Percentiles rank a stretch among this genome's conserved stretches.
Evolutionary conservation across 768 basidiomycete genomes (phyloP).

Genomic region (Coprinellus micaceus): DNA sequence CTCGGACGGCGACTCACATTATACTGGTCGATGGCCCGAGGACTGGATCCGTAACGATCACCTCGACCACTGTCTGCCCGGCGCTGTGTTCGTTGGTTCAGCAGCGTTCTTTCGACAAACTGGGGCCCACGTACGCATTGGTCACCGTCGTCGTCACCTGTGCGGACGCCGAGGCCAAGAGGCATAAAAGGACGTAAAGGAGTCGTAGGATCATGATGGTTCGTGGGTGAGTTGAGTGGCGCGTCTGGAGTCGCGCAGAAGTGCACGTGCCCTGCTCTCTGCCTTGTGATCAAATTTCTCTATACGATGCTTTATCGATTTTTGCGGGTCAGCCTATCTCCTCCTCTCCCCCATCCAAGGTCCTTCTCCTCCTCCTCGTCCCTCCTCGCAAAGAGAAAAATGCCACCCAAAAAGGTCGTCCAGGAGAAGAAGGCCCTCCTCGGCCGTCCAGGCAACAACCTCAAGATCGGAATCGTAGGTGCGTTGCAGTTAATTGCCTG

Average conservation of each 20-base stretch:
- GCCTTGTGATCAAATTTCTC: slow-evolving; percentile 8
- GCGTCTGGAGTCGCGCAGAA: too few relatives aligned
- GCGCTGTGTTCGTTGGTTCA: slow-evolving; percentile 20
- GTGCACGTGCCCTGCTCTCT: slow-evolving; percentile 8
- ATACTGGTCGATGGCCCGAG: slow-evolving; percentile 40
- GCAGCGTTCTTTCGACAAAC: not conserved
- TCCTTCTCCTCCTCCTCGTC: slow-evolving; percentile 34
- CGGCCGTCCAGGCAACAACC: slow-evolving; percentile 92
- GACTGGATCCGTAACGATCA: slow-evolving; percentile 37
- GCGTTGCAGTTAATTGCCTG: slow-evolving; percentile 34
- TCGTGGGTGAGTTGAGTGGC: not conserved
- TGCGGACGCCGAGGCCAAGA: slow-evolving; percentile 25
- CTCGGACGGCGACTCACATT: slow-evolving; percentile 32
- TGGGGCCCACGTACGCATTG: slow-evolving; percentile 38
- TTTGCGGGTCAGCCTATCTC: slow-evolving; percentile 9
- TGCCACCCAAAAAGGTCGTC: slow-evolving; percentile 88
- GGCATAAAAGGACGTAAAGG: slow-evolving; percentile 16
- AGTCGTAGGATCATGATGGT: slow-evolving; percentile 19
- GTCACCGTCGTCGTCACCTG: slow-evolving; percentile 44
- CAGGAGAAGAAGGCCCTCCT: slow-evolving; percentile 84
- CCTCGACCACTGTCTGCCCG: slow-evolving; percentile 52
- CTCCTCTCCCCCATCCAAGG: slow-evolving; percentile 18
- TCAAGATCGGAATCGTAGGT: slow-evolving; percentile 99
- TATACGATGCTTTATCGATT: slow-evolving; percentile 24
- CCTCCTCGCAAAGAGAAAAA: slow-evolving; percentile 54